Evolutionary conservation across 179 eudicot species (phyloP).

Genomic region (Corrigiola litoralis): DNA sequence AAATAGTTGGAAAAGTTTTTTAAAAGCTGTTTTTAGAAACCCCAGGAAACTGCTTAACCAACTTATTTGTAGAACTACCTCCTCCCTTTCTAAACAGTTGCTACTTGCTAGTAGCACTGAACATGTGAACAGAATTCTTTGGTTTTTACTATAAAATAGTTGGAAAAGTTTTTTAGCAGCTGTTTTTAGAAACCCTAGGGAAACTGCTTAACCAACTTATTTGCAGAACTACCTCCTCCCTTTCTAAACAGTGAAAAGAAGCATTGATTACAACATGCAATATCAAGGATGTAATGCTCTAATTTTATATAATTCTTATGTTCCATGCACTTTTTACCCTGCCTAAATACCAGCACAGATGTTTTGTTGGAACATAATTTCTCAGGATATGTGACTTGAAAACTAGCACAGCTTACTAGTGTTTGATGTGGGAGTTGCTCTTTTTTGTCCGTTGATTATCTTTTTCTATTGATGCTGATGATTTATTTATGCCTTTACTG

Average conservation of each 20-base stretch:
- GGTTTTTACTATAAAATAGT: neutral
- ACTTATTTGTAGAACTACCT: no score
- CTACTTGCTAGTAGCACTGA: no score
- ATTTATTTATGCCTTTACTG: neutral
- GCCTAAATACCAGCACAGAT: neutral
- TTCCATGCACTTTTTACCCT: neutral
- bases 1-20: no score
- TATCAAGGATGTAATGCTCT: no score
- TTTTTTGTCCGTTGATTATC: neutral
- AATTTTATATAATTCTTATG: no score
- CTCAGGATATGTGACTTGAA: neutral
- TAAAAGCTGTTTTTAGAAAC: no score
- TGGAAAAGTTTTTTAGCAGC: neutral
- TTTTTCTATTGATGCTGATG: slow-evolving; percentile 1
- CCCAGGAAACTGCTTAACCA: no score
- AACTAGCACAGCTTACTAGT: neutral
- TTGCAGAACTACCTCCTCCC: neutral
- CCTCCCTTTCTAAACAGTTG: no score
- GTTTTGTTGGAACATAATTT: neutral
- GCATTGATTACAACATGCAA: no score
- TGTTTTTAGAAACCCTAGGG: neutral
- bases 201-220: neutral
- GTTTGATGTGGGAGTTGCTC: neutral
- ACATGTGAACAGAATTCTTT: neutral
- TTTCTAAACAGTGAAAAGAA: no score